A percentile compares a stretch with the other conserved stretches of the same genome.
Conservation (phyloP, 2,329 filamentous ascomycete genomes). For the Pseudogymnoascus sp. region DNA sequence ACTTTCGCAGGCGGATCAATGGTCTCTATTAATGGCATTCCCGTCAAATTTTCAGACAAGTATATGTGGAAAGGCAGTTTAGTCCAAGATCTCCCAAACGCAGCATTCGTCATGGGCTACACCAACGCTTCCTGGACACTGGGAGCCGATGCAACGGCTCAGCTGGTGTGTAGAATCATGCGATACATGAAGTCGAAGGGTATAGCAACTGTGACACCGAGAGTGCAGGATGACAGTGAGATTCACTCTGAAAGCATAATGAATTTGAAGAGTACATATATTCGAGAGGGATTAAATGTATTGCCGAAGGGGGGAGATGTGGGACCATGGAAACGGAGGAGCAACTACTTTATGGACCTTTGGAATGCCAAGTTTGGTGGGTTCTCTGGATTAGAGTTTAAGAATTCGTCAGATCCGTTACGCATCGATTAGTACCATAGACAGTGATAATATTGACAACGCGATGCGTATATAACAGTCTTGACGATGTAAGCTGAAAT, state of each 20-base stretch:
- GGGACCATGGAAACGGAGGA: slow-evolving; percentile 23
- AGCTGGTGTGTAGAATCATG: not conserved
- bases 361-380: slow-evolving; percentile 23
- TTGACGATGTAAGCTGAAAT: no score
- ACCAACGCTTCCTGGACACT: slow-evolving; percentile 58
- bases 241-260: not conserved
- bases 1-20: slow-evolving; percentile 45
- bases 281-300: slow-evolving; percentile 20
- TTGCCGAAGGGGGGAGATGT: slow-evolving; percentile 21
- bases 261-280: slow-evolving; percentile 19
- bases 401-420: no score
- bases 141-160: slow-evolving; percentile 45
- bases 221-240: no score
- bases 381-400: no score
- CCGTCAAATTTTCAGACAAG: slow-evolving; percentile 39
- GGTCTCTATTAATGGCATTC: slow-evolving; percentile 46
- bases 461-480: no score
- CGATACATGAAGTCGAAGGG: slow-evolving; percentile 10
- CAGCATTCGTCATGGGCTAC: slow-evolving; percentile 53
- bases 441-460: no score
- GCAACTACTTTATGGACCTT: slow-evolving; percentile 26
- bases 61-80: slow-evolving; percentile 56
- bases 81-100: slow-evolving; percentile 57
- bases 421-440: no score
- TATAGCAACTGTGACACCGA: no score